Conservation (phyloP, 1,284 basidiomycete species). For the Acaromyces ingoldii region DNA sequence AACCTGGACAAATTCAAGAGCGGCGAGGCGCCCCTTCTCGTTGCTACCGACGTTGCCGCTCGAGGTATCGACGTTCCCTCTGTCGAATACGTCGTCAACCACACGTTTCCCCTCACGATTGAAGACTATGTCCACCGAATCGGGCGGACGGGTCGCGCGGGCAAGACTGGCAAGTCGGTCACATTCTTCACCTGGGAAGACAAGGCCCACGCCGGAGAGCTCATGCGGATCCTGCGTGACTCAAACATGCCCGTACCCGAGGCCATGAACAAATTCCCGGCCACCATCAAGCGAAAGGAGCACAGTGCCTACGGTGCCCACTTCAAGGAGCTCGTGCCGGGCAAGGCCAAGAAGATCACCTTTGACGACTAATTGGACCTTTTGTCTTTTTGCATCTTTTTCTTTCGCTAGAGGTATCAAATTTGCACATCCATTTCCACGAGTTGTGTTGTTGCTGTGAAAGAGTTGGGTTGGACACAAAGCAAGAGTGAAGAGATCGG, state of each 20-base stretch:
- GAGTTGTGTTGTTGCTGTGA: too few species aligned
- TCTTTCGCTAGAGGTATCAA: too few species aligned
- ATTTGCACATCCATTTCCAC: too few species aligned
- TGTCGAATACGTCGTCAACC: constrained; percentile 67
- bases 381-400: too few species aligned
- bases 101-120: constrained; percentile 83
- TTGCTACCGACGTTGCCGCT: constrained; percentile 96
- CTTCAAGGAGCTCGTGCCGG: constrained; percentile 58
- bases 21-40: constrained; percentile 75
- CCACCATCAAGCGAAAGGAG: constrained; percentile 94
- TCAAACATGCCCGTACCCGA: constrained; percentile 69
- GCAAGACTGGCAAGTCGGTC: constrained; percentile 82
- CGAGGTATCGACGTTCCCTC: constrained; percentile 95
- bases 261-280: constrained; percentile 80
- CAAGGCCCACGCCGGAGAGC: constrained; percentile 80
- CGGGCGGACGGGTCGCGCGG: constrained; percentile 89
- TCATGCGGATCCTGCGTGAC: constrained; percentile 84
- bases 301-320: constrained; percentile 61
- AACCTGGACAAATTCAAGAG: constrained; percentile 85
- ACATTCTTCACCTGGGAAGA: constrained; percentile 76
- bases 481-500: background rate
- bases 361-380: too few species aligned
- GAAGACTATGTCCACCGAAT: constrained; percentile 91
- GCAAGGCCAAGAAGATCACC: constrained; percentile 63
- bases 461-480: background rate